Percentiles rank a stretch among this genome's conserved stretches.
These are phyloP conservation scores for Hebeloma cylindrosporum DNA, from an alignment of 768 basidiomycete species.

Conservation along the genomic window DNA sequence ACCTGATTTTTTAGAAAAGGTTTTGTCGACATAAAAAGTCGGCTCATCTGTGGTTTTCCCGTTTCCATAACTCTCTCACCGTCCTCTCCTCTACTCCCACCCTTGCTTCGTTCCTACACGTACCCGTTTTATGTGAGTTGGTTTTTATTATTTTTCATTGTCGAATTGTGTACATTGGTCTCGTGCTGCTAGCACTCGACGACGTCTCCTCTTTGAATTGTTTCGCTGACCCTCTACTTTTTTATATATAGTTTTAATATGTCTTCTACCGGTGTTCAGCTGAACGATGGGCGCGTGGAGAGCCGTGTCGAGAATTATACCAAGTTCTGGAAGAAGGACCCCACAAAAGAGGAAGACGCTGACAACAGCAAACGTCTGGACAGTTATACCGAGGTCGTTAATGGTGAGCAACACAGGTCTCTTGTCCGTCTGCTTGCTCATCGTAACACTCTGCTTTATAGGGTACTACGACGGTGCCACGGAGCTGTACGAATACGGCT, in stretches of 20 bases:
- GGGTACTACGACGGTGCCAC: constrained; percentile 98
- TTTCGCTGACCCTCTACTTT: not conserved
- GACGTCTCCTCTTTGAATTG: constrained; percentile 1
- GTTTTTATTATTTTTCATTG: constrained; percentile 1
- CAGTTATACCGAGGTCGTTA: constrained; percentile 91
- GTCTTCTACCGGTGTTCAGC: constrained; percentile 23
- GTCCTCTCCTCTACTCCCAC: constrained; percentile 9
- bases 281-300: constrained; percentile 57
- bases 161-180: not conserved
- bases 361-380: constrained; percentile 74
- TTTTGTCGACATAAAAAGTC: constrained; percentile 23
- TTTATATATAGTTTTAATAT: constrained; percentile 14
- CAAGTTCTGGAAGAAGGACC: constrained; percentile 89
- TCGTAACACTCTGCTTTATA: constrained; percentile 27
- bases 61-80: constrained; percentile 3
- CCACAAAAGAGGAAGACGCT: constrained; percentile 58
- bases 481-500: constrained; percentile 92
- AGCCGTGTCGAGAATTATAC: constrained; percentile 83
- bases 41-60: constrained; percentile 18
- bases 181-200: not conserved
- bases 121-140: constrained; percentile 1
- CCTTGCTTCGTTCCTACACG: not conserved
- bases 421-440: not conserved
- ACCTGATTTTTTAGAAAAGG: constrained; percentile 25
- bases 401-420: constrained; percentile 51